Conservation (phyloP, 192 early-diverging fungal species). For the Dissophora globulifera region DNA sequence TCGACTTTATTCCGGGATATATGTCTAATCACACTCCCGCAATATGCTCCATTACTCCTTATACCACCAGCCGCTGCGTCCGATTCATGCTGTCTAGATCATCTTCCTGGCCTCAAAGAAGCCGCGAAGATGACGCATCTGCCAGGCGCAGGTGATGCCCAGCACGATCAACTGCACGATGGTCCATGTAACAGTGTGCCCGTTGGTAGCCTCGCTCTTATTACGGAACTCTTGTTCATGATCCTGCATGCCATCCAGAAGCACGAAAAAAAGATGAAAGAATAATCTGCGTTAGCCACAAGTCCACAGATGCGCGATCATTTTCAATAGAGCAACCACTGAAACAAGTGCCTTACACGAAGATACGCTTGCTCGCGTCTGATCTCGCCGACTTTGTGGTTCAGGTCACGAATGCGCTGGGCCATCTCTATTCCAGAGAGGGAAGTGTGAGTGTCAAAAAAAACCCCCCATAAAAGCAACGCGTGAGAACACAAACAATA, state of each 20-base stretch:
- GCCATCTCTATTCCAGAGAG: conserved; percentile 69
- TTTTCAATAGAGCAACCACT: background rate
- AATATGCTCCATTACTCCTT: no score
- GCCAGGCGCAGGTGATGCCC: conserved; percentile 83
- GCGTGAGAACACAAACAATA: no score
- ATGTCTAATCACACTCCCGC: no score
- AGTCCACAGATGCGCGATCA: background rate
- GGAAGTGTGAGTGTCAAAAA: no score
- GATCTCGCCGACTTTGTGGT: conserved; percentile 82
- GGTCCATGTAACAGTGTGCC: conserved; percentile 87
- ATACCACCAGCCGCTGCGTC: no score
- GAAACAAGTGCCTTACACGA: conserved; percentile 65
- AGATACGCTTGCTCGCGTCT: conserved; percentile 91
- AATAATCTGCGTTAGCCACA: background rate
- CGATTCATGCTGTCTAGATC: conserved; percentile 71
- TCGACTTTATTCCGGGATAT: no score
- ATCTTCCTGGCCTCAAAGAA: conserved; percentile 96
- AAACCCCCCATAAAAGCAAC: no score
- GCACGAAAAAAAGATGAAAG: background rate
- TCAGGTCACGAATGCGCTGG: conserved; percentile 82
- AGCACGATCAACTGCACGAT: conserved; percentile 86
- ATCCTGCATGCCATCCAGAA: conserved; percentile 63
- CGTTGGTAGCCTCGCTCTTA: conserved; percentile 85
- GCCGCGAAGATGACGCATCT: conserved; percentile 85
- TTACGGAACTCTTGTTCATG: conserved; percentile 92